Evolutionary conservation across 345 rosid species (phyloP), one percentile per base, ranked within the genome.

Genomic region (Erodium maritimum): DNA sequence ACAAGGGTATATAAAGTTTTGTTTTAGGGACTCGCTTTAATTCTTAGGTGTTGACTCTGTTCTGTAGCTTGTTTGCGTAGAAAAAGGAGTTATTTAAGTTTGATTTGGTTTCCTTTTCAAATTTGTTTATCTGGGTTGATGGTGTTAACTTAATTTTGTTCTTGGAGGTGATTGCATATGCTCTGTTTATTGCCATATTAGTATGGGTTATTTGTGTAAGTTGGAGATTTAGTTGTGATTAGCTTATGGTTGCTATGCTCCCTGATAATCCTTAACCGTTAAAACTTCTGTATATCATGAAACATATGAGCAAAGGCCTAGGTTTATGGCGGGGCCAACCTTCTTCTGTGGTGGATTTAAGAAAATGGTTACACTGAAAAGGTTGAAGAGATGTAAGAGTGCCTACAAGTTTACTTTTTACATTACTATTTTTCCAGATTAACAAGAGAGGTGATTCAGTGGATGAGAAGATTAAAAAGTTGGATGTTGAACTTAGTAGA

Each of bases 361-460:
- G 46, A 37, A 37, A 37, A 37, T 37, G n/a, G 13, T 37, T 11
- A 37, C 1, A 37, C 8, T 4, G 1, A 11, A 37, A 12, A 37
- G 4, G 6, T 37, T 5, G 6, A 37, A 37, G 46, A 37, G 13
- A 37, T 37, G 46, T 37, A 12, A 37, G 46, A 37, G 1, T 37
- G 46, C 46, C 46, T 37, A 6, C 46, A 5, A 1, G 46, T 5
- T 5, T 5, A 37, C 14, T 37, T 1, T 37, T 5, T 11, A 3
- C 10, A 1, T 37, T 37, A 37, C n/a, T n/a, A 48, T 29, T 22
- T 14, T 29, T 25, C 51, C 77, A 91, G 96, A 82, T 88, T 55
- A 86, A 69, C 61, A 83, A 91, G 73, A 82, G 96, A 75, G 98
- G 96, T 13, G 98, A 91, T 0, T 63, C 89, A 34, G 96, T 91